Percentiles rank a stretch among this genome's conserved stretches.
Evolutionary conservation across 805 yeast genomes (phyloP).

Genomic region (Cephaloascus fragrans): DNA sequence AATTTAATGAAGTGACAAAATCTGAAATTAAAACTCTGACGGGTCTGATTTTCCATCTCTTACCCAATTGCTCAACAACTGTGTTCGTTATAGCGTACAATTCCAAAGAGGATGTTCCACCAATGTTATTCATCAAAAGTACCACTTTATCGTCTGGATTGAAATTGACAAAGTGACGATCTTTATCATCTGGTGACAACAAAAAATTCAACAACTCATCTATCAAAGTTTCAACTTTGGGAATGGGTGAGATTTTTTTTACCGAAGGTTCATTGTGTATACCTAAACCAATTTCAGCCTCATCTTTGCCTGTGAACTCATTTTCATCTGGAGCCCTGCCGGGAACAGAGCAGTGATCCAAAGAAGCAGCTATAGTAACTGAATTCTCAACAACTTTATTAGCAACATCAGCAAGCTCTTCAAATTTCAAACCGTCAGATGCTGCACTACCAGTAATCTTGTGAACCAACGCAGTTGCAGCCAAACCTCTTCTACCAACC

Average conservation of each 20-base stretch:
- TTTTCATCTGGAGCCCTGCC: conserved; percentile 47
- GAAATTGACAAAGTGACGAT: conserved; percentile 75
- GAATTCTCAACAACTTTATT: conserved; percentile 48
- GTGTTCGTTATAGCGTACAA: conserved; percentile 62
- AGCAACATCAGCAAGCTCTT: conserved; percentile 50
- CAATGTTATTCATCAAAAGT: conserved; percentile 73
- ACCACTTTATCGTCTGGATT: conserved; percentile 54
- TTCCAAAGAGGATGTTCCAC: conserved; percentile 81
- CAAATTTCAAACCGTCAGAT: conserved; percentile 31
- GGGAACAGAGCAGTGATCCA: conserved; percentile 87
- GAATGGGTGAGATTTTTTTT: conserved; percentile 51
- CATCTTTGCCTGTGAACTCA: conserved; percentile 39
- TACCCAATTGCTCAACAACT: conserved; percentile 41
- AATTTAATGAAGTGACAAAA: conserved; percentile 81
- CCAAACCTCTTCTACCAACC: conserved; percentile 92
- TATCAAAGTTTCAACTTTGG: conserved; percentile 40
- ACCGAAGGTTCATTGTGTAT: conserved; percentile 94
- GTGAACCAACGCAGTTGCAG: conserved; percentile 85
- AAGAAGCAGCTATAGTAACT: conserved; percentile 83
- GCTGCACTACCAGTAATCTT: conserved; percentile 75
- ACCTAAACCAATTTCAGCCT: conserved; percentile 90
- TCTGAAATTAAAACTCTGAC: conserved; percentile 65
- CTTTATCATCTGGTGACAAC: conserved; percentile 47
- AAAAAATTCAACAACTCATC: conserved; percentile 34
- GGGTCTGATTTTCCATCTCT: conserved; percentile 49